A percentile compares a stretch with the other conserved stretches of the same genome.
Evolutionary conservation across 805 yeast genomes (phyloP).

Genomic region (Starmerella roubikii): DNA sequence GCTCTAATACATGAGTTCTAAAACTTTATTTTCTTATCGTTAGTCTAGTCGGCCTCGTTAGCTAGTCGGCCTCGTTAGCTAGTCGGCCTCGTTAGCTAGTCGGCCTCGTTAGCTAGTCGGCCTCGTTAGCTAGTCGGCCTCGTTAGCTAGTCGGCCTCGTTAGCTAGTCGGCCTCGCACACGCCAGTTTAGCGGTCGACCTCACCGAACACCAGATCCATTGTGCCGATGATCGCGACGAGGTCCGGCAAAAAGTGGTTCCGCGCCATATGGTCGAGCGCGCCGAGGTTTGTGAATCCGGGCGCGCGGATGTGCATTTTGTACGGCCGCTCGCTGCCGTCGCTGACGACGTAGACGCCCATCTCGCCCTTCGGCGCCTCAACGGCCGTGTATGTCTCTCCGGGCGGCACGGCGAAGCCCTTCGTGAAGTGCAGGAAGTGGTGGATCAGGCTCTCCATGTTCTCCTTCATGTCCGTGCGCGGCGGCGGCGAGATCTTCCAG

Average conservation of each 20-base stretch:
- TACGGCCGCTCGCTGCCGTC: slow-evolving; percentile 87
- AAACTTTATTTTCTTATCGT: too few species aligned
- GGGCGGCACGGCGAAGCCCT: slow-evolving; percentile 77
- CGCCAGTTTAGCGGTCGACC: slow-evolving; percentile 72
- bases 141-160: too few species aligned
- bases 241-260: slow-evolving; percentile 80
- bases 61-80: too few species aligned
- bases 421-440: slow-evolving; percentile 75
- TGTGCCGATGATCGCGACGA: slow-evolving; percentile 87
- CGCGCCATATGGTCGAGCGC: slow-evolving; percentile 79
- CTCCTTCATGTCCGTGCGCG: slow-evolving; percentile 70
- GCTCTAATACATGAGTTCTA: too few species aligned
- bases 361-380: slow-evolving; percentile 92
- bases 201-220: slow-evolving; percentile 93
- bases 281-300: slow-evolving; percentile 81
- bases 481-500: slow-evolving; percentile 71
- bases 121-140: too few species aligned
- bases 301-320: slow-evolving; percentile 88
- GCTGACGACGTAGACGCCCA: slow-evolving; percentile 79
- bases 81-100: too few species aligned
- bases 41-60: too few species aligned
- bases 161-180: too few species aligned
- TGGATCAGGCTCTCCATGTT: slow-evolving; percentile 89
- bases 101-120: too few species aligned
- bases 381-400: slow-evolving; percentile 87